Evolutionary conservation across 2,329 filamentous ascomycete genomes (phyloP), one percentile per base, ranked within the genome.

Genomic region (Phaeomoniella chlamydospora): DNA sequence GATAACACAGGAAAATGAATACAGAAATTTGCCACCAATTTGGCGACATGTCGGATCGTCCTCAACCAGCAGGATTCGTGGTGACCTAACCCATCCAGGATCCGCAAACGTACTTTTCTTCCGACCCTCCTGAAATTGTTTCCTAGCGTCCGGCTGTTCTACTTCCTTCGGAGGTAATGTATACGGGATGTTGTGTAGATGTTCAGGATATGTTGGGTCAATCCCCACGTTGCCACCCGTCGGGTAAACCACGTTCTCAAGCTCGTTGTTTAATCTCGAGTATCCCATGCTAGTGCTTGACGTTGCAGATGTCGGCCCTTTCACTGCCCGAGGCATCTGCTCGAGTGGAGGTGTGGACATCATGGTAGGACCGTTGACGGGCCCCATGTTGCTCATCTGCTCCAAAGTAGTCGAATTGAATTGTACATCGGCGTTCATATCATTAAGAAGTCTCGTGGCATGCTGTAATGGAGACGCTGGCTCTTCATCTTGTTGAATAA

Each of bases 161-260:
- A 63, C 48, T 4, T 68, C 65, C 45, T 80, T 84, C 2, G 81
- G 68, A 12, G 73, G 84, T 58, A 84, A 66, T 5, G 79, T 68
- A 52, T 94, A 96, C 0, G 87, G 85, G 38, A 94, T 92, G 53
- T 93, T 94, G 61, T 88, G 77, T 51, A 94, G 85, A 51, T 94
- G 86, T 48, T 94, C 87, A 47, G 83, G 80, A 52, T 88, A 87
- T 69, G 93, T 90, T 1, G 88, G 87, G 52, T 94, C 87, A 45
- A 94, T 94, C 36, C 87, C 87, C 45, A 92, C 83, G 1, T 80
- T 90, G 44, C 86, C 77, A 13, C 87, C 87, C 12, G 93, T 85
- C 0, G 88, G 87, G 53, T 94, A 96, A 6, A 94, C 86, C 37
- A 92, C 72, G 43, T 69, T 71, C 41, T 81, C 77, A 31, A 80